Conservation (phyloP, 169 alveolate species). For the Miamiensis avidus region DNA sequence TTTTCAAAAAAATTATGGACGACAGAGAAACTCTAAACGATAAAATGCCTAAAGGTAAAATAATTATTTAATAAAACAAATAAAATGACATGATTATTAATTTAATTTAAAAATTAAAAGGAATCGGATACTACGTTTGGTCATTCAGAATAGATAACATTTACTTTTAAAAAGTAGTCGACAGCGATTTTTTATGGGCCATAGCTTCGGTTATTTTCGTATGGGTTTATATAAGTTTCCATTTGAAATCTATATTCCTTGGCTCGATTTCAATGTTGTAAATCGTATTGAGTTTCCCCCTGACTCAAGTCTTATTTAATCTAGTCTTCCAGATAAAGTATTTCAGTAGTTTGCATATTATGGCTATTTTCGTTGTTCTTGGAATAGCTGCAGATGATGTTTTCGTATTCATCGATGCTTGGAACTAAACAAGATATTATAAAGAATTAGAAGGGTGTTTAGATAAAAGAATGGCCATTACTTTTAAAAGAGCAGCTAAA, state of each 20-base stretch:
- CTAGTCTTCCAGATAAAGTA: too few species aligned
- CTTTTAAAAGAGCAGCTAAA: background rate
- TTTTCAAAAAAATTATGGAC: background rate
- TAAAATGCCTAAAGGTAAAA: background rate
- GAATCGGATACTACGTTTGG: background rate
- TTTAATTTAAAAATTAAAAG: background rate
- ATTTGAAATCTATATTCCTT: too few species aligned
- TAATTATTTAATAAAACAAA: too few species aligned
- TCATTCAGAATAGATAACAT: background rate
- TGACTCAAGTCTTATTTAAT: background rate
- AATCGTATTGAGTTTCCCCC: background rate
- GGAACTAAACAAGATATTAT: background rate
- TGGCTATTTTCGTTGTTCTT: conserved; percentile 26
- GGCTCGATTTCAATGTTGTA: background rate
- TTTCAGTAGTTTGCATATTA: conserved; percentile 20
- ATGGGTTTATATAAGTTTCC: background rate
- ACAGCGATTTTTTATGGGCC: background rate
- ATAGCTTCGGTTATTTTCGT: background rate
- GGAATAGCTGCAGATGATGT: conserved; percentile 52
- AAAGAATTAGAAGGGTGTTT: background rate
- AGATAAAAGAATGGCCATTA: background rate
- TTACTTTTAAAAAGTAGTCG: background rate
- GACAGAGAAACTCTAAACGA: background rate
- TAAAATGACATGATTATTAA: background rate
- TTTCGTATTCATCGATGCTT: conserved; percentile 29